Percentiles rank a stretch among this genome's conserved stretches.
Evolutionary conservation across 768 basidiomycete species (phyloP).

Genomic region (Agaricus sinodeliciosus): DNA sequence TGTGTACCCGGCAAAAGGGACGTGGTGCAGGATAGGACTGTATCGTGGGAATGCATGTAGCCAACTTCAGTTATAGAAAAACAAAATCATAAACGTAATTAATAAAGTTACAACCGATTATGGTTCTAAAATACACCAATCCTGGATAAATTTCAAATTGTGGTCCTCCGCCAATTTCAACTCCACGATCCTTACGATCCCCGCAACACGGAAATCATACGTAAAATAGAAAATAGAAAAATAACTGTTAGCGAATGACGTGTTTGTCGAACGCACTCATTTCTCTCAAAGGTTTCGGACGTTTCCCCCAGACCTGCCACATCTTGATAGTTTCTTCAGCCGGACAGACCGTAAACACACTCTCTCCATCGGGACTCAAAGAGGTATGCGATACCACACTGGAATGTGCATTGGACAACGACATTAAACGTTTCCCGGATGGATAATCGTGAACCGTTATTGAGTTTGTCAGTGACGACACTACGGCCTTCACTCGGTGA

Average conservation of each 20-base stretch:
- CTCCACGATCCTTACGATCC: neutral
- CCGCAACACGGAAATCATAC: neutral
- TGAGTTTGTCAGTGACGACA: constrained; percentile 54
- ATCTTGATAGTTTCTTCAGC: constrained; percentile 65
- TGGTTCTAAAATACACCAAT: neutral
- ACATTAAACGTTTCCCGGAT: constrained; percentile 38
- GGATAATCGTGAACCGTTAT: constrained; percentile 77
- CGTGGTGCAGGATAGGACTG: neutral
- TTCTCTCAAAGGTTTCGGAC: constrained; percentile 23
- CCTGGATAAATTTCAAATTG: neutral
- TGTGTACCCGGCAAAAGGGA: neutral
- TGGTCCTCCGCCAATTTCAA: neutral
- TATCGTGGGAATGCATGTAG: neutral
- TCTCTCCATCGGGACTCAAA: constrained; percentile 55
- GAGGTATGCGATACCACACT: constrained; percentile 54
- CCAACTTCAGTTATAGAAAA: too few relatives aligned
- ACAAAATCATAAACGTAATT: too few relatives aligned
- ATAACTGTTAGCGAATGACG: constrained; percentile 32
- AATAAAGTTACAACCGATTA: too few relatives aligned
- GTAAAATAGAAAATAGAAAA: too few relatives aligned
- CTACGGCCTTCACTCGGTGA: constrained; percentile 42
- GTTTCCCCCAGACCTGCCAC: constrained; percentile 61
- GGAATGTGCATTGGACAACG: constrained; percentile 50
- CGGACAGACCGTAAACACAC: constrained; percentile 58
- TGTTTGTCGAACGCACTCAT: constrained; percentile 42